Conservation (phyloP, 139 green algal species). For the Closterium sp. region DNA sequence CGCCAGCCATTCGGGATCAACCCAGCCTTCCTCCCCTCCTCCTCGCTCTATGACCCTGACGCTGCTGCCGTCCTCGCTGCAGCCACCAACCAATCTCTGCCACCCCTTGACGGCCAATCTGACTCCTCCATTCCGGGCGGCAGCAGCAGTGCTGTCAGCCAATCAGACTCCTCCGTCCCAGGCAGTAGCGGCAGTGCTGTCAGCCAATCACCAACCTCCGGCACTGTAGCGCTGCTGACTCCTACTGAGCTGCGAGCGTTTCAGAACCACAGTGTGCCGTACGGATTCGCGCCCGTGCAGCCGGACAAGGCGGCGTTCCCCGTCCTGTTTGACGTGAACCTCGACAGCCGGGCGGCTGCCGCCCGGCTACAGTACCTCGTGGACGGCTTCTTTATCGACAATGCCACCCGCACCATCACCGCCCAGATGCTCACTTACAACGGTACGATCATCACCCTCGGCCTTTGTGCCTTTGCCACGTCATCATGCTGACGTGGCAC, state of each 20-base stretch:
- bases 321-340: conserved; percentile 40
- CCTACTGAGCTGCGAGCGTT: neutral
- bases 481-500: too few species aligned
- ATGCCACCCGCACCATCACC: conserved; percentile 58
- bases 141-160: neutral
- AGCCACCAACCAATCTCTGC: too few species aligned
- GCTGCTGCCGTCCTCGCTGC: neutral
- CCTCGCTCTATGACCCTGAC: neutral
- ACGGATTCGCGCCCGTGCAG: neutral
- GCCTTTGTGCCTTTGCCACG: too few species aligned
- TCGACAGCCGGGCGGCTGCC: neutral
- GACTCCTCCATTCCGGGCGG: too few species aligned
- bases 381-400: conserved; percentile 55
- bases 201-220: neutral
- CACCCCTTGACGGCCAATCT: too few species aligned
- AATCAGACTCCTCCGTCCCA: neutral
- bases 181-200: too few species aligned
- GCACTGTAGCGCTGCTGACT: neutral
- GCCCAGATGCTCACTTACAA: conserved; percentile 84
- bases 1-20: neutral
- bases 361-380: conserved; percentile 13
- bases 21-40: neutral
- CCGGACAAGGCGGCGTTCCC: neutral
- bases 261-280: neutral
- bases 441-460: too few species aligned